phyloP scores from a whole-genome alignment of 306 rosid species.

The Pyrus betulifolia region DNA sequence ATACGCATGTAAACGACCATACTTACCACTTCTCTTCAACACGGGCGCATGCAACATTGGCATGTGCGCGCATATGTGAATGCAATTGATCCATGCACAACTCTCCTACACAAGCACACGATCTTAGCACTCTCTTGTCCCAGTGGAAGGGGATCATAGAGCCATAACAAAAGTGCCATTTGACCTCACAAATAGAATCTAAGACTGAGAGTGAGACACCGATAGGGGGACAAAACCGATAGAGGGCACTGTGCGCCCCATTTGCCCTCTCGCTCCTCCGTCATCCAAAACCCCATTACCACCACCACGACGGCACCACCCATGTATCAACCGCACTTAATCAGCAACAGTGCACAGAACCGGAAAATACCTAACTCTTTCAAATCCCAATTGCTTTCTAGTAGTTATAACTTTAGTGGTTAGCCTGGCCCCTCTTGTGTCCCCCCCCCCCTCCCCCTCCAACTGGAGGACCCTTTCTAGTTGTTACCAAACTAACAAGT shows the following conservation, averaged over 20 bases:
- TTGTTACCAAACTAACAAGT: slow-evolving; percentile 6
- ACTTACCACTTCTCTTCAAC: no score
- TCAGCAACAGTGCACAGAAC: slow-evolving; percentile 33
- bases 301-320: not conserved
- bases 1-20: no score
- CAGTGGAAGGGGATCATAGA: not conserved
- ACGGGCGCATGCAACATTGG: not conserved
- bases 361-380: slow-evolving; percentile 66
- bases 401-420: slow-evolving; percentile 69
- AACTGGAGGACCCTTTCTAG: slow-evolving; percentile 46
- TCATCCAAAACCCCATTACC: not conserved
- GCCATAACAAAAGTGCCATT: not conserved
- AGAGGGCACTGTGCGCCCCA: not conserved
- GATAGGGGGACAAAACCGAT: not conserved
- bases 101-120: no score
- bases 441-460: slow-evolving; percentile 20
- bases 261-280: not conserved
- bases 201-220: not conserved
- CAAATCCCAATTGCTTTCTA: slow-evolving; percentile 40
- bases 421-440: slow-evolving; percentile 34
- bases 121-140: not conserved
- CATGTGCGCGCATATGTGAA: no score
- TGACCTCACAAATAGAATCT: not conserved
- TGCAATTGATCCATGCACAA: no score
- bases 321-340: not conserved